Evolutionary conservation across 768 basidiomycete genomes (phyloP).

Genomic region (Crepidotus variabilis): DNA sequence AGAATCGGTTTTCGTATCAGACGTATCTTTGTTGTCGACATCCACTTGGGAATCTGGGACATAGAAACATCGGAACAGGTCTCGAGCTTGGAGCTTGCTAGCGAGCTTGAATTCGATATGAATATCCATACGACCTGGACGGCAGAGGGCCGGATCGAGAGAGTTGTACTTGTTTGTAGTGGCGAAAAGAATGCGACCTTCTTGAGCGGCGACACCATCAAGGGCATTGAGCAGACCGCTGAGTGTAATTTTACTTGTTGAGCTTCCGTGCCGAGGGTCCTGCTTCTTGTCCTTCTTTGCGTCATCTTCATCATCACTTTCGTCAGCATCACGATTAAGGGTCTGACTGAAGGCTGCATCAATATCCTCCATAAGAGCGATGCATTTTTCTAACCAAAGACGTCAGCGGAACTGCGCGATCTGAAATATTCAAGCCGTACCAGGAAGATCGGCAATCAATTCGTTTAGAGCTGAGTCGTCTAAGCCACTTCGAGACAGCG

Average conservation of each 20-base stretch:
- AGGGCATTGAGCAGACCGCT: slow-evolving; percentile 78
- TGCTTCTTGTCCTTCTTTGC: slow-evolving; percentile 8
- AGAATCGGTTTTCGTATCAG: slow-evolving; percentile 8
- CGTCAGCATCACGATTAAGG: slow-evolving; percentile 34
- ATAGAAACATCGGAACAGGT: slow-evolving; percentile 69
- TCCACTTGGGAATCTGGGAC: slow-evolving; percentile 32
- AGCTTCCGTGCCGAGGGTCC: slow-evolving; percentile 1
- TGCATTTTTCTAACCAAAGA: slow-evolving; percentile 44
- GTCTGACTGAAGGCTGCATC: slow-evolving; percentile 65
- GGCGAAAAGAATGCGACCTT: slow-evolving; percentile 79
- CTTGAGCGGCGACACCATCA: slow-evolving; percentile 75
- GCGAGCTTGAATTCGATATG: slow-evolving; percentile 78
- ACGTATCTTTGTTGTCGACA: neutral
- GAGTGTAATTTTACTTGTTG: slow-evolving; percentile 46
- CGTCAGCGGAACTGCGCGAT: slow-evolving; percentile 1
- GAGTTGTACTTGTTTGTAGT: slow-evolving; percentile 71
- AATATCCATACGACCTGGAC: slow-evolving; percentile 79
- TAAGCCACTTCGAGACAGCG: slow-evolving; percentile 57
- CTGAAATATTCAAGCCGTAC: slow-evolving; percentile 13
- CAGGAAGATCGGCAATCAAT: slow-evolving; percentile 61
- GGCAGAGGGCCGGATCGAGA: slow-evolving; percentile 71
- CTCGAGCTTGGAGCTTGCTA: slow-evolving; percentile 60
- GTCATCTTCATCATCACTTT: slow-evolving; percentile 13
- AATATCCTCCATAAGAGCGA: slow-evolving; percentile 82
- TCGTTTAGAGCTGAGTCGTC: slow-evolving; percentile 59